These are phyloP conservation scores for Thermothelomyces thermophilus DNA, from an alignment of 2,329 filamentous ascomycete genomes.

Conservation along the genomic window DNA sequence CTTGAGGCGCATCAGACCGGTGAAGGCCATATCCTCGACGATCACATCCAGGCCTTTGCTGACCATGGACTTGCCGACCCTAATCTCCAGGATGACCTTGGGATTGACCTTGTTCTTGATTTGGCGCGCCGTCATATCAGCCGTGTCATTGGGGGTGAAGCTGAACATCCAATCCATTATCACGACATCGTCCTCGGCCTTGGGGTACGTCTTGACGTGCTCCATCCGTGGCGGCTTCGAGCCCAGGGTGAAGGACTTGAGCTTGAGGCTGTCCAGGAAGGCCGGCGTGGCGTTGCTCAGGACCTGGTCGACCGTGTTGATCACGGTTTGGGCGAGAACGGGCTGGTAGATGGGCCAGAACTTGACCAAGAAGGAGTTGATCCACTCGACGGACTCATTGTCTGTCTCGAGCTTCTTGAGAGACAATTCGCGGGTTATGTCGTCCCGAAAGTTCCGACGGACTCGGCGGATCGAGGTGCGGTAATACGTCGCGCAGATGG, in stretches of 20 bases:
- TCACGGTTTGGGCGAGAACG: slow-evolving; percentile 83
- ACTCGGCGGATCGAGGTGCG: slow-evolving; percentile 90
- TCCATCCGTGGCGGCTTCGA: slow-evolving; percentile 94
- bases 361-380: slow-evolving; percentile 96
- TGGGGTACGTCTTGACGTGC: slow-evolving; percentile 96
- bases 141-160: slow-evolving; percentile 91
- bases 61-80: slow-evolving; percentile 91
- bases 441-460: slow-evolving; percentile 91
- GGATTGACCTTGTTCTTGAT: slow-evolving; percentile 95
- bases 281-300: slow-evolving; percentile 84
- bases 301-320: slow-evolving; percentile 92
- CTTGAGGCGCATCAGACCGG: slow-evolving; percentile 92
- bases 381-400: slow-evolving; percentile 92
- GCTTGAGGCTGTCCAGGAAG: slow-evolving; percentile 86
- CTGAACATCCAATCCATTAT: slow-evolving; percentile 99
- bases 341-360: slow-evolving; percentile 99
- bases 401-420: slow-evolving; percentile 85
- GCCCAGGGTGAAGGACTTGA: slow-evolving; percentile 90
- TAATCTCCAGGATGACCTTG: slow-evolving; percentile 90
- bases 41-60: slow-evolving; percentile 97
- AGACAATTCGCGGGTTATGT: slow-evolving; percentile 81
- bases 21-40: slow-evolving; percentile 95
- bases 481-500: slow-evolving; percentile 89
- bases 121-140: slow-evolving; percentile 85
- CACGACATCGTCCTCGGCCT: slow-evolving; percentile 88